These are phyloP conservation scores for Ammopiptanthus mongolicus DNA, from an alignment of 306 rosid genomes.

Conservation along the genomic window DNA sequence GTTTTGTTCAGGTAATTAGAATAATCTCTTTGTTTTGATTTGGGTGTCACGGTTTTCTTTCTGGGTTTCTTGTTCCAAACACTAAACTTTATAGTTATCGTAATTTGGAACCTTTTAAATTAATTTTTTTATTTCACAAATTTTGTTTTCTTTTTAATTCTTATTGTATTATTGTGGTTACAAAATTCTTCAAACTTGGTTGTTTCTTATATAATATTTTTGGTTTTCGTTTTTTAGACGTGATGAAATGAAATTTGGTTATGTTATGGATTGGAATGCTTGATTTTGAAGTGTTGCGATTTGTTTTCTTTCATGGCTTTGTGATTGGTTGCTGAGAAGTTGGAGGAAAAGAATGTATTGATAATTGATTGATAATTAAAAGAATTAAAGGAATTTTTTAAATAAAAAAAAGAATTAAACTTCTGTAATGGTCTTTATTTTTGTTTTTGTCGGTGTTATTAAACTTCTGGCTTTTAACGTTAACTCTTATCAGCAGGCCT, in stretches of 20 bases:
- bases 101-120: background rate
- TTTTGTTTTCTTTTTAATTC: background rate
- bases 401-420: too few relatives aligned
- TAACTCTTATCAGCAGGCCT: slow-evolving; percentile 9
- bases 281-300: background rate
- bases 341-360: background rate
- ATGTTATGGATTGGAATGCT: background rate
- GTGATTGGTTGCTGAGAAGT: slow-evolving; percentile 15
- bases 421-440: background rate
- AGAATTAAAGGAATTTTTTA: too few relatives aligned
- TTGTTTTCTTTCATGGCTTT: background rate
- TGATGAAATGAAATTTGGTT: background rate
- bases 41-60: background rate
- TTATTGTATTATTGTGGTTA: background rate
- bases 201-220: background rate
- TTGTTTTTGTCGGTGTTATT: background rate
- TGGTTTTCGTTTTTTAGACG: background rate
- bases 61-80: background rate
- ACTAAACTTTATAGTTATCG: background rate
- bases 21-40: background rate
- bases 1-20: background rate
- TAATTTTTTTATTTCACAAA: too few relatives aligned
- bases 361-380: background rate
- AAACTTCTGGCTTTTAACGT: slow-evolving; percentile 38
- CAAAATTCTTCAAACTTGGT: background rate